phyloP scores from a whole-genome alignment of 371 early-diverging fungal genomes.

The Syncephalis plumigaleata region DNA sequence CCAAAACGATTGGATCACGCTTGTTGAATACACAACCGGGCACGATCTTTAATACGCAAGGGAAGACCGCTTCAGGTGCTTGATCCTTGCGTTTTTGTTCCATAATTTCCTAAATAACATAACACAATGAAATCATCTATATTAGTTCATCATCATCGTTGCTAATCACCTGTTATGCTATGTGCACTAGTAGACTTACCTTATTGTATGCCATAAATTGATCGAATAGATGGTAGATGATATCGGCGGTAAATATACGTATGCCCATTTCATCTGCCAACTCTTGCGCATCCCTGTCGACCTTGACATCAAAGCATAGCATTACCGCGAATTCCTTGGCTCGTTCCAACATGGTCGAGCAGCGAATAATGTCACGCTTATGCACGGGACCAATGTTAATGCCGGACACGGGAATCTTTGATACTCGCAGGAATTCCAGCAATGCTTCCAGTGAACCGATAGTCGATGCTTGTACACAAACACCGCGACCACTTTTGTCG shows the following conservation, averaged over 20 bases:
- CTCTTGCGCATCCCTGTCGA: conserved; percentile 92
- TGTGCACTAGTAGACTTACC: conserved; percentile 6
- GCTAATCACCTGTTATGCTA: neutral
- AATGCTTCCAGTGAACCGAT: conserved; percentile 99
- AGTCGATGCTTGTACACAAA: conserved; percentile 98
- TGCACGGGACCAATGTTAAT: conserved; percentile 98
- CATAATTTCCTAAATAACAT: conserved; percentile 23
- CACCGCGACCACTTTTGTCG: conserved; percentile 85
- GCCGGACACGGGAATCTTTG: conserved; percentile 93
- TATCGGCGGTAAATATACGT: conserved; percentile 93
- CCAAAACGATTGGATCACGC: conserved; percentile 94
- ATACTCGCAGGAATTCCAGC: conserved; percentile 82
- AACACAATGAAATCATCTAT: no score
- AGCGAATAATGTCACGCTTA: conserved; percentile 94
- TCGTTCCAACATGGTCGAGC: conserved; percentile 84
- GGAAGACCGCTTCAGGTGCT: conserved; percentile 90
- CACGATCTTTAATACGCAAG: conserved; percentile 88
- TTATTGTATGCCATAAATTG: conserved; percentile 73
- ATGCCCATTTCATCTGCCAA: conserved; percentile 88
- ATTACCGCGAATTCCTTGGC: conserved; percentile 79
- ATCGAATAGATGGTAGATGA: conserved; percentile 99
- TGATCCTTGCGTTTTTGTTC: conserved; percentile 81
- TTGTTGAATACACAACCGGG: conserved; percentile 93
- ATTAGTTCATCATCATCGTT: no score
- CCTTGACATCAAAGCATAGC: conserved; percentile 98